Evolutionary conservation across 805 yeast genomes (phyloP), one percentile per base, ranked within the genome.

Genomic region (Cyberlindnera mycetangii): DNA sequence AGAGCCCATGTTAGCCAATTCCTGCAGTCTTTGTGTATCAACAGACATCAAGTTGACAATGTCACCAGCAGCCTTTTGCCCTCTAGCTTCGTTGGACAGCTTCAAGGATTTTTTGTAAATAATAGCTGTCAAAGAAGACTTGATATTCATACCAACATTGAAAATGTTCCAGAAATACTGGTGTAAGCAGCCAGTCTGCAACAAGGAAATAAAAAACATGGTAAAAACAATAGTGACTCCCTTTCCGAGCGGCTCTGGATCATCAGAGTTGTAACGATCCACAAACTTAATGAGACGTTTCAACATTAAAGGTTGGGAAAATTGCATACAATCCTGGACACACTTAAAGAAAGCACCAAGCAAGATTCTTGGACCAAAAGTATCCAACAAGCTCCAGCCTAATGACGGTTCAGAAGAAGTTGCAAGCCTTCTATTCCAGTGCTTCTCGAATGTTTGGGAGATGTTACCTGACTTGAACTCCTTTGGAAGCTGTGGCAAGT

Each of bases 11-110:
- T 86, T 89, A 19, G 85, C 78, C 44, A 89, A 71, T 54, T 87
- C 96, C 62, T 87, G 95, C 45, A 90, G 69, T 67, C 96, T 79
- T 66, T 86, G 95, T 3, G 89, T 82, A 67, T 90, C 98, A 36
- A 90, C 96, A 42, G 96, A 83, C 97, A 90, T 89, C 57, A 90
- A 72, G 60, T 90, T 90, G 46, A 90, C 97, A 53, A 92, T 86
- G 62, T 89, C 97, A 59, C 98, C 98, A 5, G 95, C 86, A 25
- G 87, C 78, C 32, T 88, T 79, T 55, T 77, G 66, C 59, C 78
- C 80, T 48, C 80, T 79, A 10, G 88, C 78, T 58, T 86, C 93
- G 53, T 78, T 81, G 2, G 92, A 84, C 48, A 86, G 67, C 12
- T 73, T 77, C 51, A 86, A 62, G 0, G 93, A 71, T 59, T 86